Evolutionary conservation across 2,329 filamentous ascomycete genomes (phyloP), one percentile per base, ranked within the genome.

Genomic region (Trichoderma arundinaceum): DNA sequence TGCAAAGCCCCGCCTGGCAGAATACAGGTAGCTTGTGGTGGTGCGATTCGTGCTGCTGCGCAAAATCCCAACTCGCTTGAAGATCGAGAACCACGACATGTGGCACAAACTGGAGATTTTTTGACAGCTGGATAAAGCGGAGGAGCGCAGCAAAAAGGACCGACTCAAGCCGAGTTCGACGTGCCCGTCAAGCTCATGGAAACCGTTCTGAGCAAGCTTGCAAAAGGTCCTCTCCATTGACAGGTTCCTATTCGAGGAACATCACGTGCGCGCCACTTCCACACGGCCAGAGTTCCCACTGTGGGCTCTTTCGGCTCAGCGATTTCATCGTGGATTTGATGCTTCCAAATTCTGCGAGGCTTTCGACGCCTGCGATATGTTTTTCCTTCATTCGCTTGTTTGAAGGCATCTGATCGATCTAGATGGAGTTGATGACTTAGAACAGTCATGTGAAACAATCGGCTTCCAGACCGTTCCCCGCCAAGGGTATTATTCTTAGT

Each of bases 1-100:
- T 67, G 74, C 74, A 60, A 78, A 74, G 64, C 70, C 69, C 66
- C 74, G 65, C 49, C 52, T 54, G 4, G 39, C 39, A 22, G 32
- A 51, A 46, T 38, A 17, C n/a, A 41, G 13, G 33, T 64, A 52
- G 10, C 38, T 65, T 9, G 64, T 49, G 62, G 54, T 64, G 15
- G 46, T 66, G 54, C 54, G 39, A 49, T 43, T 51, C 19, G 44
- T 52, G 28, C 62, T 41, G 46, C 58, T 62, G 57, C 46, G 46
- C 38, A 67, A 41, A 49, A 69, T 33, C 38, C 53, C 61, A 32
- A 65, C 53, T 70, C 67, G 66, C 65, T 68, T 54, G 65, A 68
- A 32, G n/a, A 62, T 28, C 6, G 68, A 67, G 46, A 66, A 54
- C 66, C 67, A 71, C 68, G 70, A 69, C 69, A 71, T 71, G 63